These are phyloP conservation scores for Syncephalis plumigaleata DNA, from an alignment of 371 early-diverging fungal genomes.

Conservation along the genomic window DNA sequence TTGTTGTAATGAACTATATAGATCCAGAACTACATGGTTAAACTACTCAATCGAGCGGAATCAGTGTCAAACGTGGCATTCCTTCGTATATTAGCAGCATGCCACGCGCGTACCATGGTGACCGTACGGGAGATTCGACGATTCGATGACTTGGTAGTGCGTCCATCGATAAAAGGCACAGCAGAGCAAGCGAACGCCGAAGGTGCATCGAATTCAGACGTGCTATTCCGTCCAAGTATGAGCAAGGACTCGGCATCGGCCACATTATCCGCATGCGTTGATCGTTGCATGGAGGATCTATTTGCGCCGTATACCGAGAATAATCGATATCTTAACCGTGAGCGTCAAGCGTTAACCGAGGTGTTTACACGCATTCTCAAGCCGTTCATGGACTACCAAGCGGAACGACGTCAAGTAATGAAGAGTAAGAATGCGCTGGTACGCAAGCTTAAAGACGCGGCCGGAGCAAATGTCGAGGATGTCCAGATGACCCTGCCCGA, in stretches of 20 bases:
- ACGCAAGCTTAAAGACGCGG: neutral
- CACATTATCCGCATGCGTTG: conserved; percentile 40
- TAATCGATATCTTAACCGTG: conserved; percentile 64
- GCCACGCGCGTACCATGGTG: conserved; percentile 55
- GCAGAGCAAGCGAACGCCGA: neutral
- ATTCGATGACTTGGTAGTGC: conserved; percentile 15
- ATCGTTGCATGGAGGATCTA: conserved; percentile 83
- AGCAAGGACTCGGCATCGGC: conserved; percentile 20
- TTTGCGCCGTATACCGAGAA: conserved; percentile 89
- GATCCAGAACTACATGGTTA: conserved; percentile 78
- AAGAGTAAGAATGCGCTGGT: neutral
- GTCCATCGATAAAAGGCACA: neutral
- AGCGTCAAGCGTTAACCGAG: conserved; percentile 40
- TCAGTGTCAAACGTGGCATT: conserved; percentile 52
- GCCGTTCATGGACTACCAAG: neutral
- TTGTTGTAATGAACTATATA: conserved; percentile 10
- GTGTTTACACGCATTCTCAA: conserved; percentile 32
- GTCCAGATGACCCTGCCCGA: conserved; percentile 8
- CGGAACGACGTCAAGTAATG: neutral
- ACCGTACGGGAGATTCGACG: conserved; percentile 55
- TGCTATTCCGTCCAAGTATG: conserved; percentile 21
- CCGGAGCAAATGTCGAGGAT: neutral
- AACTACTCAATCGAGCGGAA: conserved; percentile 47
- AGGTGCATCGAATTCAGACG: neutral
- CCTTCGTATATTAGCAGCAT: conserved; percentile 53